These are phyloP conservation scores for Saccharomyces jurei DNA, from an alignment of 805 yeast genomes.

Conservation along the genomic window DNA sequence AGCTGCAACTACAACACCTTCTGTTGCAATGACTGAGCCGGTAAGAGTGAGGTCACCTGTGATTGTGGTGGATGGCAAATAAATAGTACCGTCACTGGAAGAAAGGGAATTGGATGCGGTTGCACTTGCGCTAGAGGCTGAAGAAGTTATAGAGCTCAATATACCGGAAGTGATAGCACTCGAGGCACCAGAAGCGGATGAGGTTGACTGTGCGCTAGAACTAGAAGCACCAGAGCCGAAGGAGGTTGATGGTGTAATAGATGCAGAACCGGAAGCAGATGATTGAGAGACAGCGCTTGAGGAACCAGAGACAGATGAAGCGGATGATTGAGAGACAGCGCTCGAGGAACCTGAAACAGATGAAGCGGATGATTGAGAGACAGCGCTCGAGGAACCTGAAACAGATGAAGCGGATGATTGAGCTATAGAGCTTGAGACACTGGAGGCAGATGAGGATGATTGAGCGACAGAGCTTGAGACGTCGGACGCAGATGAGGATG, in stretches of 20 bases:
- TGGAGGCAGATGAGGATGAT: neutral
- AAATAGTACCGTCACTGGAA: neutral
- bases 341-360: neutral
- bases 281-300: neutral
- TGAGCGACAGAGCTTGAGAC: neutral
- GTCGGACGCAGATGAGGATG: neutral
- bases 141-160: neutral
- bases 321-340: neutral
- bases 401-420: neutral
- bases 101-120: neutral
- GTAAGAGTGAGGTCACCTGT: neutral
- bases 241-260: neutral
- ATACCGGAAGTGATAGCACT: neutral
- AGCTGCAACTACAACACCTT: neutral
- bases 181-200: neutral
- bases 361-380: neutral
- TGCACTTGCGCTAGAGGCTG: neutral
- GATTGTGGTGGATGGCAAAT: slow-evolving; percentile 1
- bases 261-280: neutral
- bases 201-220: neutral
- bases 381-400: neutral
- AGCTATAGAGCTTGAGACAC: neutral
- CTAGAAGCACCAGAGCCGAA: neutral
- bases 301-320: neutral
- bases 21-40: slow-evolving; percentile 3